These are phyloP conservation scores for Pinus taeda DNA, from an alignment of 75 land plant species.

Conservation along the genomic window DNA sequence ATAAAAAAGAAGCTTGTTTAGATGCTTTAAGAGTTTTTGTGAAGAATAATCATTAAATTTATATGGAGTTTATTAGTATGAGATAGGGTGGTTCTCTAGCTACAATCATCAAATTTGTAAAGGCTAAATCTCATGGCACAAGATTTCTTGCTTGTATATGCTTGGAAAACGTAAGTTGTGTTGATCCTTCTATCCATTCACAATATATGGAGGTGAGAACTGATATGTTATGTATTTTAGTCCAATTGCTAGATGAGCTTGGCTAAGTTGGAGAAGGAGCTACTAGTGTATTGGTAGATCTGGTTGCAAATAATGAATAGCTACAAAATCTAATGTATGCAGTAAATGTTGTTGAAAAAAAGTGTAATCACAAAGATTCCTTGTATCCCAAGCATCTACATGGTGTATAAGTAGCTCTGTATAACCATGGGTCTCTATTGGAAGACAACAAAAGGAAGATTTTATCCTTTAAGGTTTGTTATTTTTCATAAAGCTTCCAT, in stretches of 20 bases:
- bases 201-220: slow-evolving; percentile 53
- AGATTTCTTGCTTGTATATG: slow-evolving; percentile 78
- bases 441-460: too few relatives aligned
- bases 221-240: slow-evolving; percentile 53
- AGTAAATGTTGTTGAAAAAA: slow-evolving; percentile 64
- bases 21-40: slow-evolving; percentile 83
- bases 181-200: slow-evolving; percentile 42
- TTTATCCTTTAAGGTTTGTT: slow-evolving; percentile 12
- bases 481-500: too few relatives aligned
- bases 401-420: too few relatives aligned
- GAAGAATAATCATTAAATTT: slow-evolving; percentile 51
- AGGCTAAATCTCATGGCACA: slow-evolving; percentile 71
- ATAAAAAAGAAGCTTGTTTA: slow-evolving; percentile 78
- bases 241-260: slow-evolving; percentile 77
- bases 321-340: slow-evolving; percentile 65
- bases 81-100: slow-evolving; percentile 55
- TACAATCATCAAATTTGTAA: slow-evolving; percentile 45
- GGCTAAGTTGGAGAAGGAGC: slow-evolving; percentile 91
- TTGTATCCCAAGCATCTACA: too few relatives aligned
- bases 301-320: slow-evolving; percentile 73
- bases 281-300: slow-evolving; percentile 63
- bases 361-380: slow-evolving; percentile 27
- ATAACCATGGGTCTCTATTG: too few relatives aligned
- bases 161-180: slow-evolving; percentile 54
- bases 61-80: slow-evolving; percentile 32